Base-by-base conservation (phyloP, 202 grass and related monocot genomes). In the Schoenoplectus triqueter region DNA sequence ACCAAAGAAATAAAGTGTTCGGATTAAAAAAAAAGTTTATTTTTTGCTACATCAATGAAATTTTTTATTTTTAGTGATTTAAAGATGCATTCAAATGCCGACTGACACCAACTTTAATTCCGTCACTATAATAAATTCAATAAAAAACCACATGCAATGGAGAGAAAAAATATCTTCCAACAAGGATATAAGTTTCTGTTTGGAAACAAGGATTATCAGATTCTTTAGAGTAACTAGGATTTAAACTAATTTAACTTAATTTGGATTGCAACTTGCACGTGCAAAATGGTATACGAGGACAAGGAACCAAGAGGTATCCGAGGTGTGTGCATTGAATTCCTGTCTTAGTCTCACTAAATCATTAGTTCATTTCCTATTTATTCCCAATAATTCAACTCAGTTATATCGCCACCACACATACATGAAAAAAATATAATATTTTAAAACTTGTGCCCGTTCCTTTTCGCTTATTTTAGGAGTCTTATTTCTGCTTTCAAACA, bases 301-400 rank as follows among this genome's bases (percentile, higher is more conserved):
- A 55, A 20, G 49, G 49, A 56, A 77, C 51, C 10, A 21, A 77
- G 50, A 56, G 51, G 73, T 77, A 77, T 77, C 73, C 73, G 6
- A 77, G 73, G 73, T 5, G 20, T 6, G 50, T 55, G 73, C 73
- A 77, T 77, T 77, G 73, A 77, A 77, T 77, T 77, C 73, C 73
- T 77, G 50, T 77, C 73, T 77, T 31, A 22, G 21, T 77, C 20
- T 77, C 73, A 77, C 17, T 72, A 49, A 50, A 19, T 14, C n/a
- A 19, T 0, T 72, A 49, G 19, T 18, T 14, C n/a, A 10, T 1
- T 14, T 40, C 54, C 73, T 57, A 77, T 39, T 62, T 77, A 13
- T 77, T 77, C 50, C 10, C 21, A 57, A 77, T 77, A 57, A 40
- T 40, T 77, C 10, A 57, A 77, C 73, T 77, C 73, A 55, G 15